These are phyloP conservation scores for Lasiosphaeria hispida DNA, from an alignment of 495 filamentous ascomycete genomes.

Conservation along the genomic window DNA sequence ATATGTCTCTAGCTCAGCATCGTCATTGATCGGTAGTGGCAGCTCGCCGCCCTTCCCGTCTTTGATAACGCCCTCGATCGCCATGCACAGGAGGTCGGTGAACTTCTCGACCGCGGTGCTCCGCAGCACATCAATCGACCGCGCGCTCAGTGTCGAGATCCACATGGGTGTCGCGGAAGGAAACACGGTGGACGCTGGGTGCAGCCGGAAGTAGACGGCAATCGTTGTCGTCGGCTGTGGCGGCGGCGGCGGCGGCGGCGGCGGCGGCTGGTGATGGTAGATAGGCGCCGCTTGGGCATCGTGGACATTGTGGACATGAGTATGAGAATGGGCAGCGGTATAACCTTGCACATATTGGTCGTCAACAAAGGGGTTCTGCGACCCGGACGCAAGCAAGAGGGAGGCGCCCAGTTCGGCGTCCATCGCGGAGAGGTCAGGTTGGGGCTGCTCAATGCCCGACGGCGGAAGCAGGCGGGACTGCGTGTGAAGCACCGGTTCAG, in stretches of 20 bases:
- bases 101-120: constrained; percentile 54
- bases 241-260: constrained; percentile 2
- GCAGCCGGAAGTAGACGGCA: constrained; percentile 64
- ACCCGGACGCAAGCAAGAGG: neutral
- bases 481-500: constrained; percentile 3
- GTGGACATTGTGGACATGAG: neutral
- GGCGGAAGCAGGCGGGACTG: constrained; percentile 17
- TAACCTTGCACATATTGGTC: constrained; percentile 14
- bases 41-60: constrained; percentile 56
- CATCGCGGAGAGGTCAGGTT: constrained; percentile 13
- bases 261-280: constrained; percentile 11
- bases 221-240: constrained; percentile 28
- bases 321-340: neutral
- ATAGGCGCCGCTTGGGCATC: neutral
- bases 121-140: constrained; percentile 56
- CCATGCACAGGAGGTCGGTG: constrained; percentile 52
- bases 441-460: neutral
- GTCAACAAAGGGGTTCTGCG: constrained; percentile 10
- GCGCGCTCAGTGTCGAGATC: constrained; percentile 57
- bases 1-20: constrained; percentile 69
- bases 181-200: constrained; percentile 48
- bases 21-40: constrained; percentile 59
- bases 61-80: constrained; percentile 65
- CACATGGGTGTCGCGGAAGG: constrained; percentile 51
- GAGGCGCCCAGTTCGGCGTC: constrained; percentile 11